Conservation (phyloP, 1,284 basidiomycete genomes). For the Ustilago cynodontis region DNA sequence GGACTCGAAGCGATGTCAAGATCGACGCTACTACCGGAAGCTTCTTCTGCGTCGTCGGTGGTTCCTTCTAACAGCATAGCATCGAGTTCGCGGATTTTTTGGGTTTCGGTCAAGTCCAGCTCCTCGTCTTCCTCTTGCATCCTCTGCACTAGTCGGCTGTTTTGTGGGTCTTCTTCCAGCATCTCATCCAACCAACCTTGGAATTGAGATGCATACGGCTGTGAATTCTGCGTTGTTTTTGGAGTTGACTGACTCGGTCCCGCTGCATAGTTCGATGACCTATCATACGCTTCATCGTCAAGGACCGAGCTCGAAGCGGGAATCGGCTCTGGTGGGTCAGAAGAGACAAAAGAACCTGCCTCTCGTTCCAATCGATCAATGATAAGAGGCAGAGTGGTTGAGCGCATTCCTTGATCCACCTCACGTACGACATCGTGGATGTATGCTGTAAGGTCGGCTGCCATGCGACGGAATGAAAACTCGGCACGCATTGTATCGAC, state of each 20-base stretch:
- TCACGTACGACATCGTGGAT: constrained; percentile 50
- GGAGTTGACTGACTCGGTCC: constrained; percentile 45
- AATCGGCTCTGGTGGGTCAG: constrained; percentile 25
- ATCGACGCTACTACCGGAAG: constrained; percentile 21
- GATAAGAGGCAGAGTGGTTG: constrained; percentile 43
- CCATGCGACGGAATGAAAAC: constrained; percentile 41
- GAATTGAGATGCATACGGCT: constrained; percentile 48
- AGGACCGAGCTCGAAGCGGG: constrained; percentile 25
- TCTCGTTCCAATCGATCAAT: constrained; percentile 45
- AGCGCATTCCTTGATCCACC: constrained; percentile 49
- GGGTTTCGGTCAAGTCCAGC: constrained; percentile 27
- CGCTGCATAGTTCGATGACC: constrained; percentile 15
- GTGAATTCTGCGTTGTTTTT: constrained; percentile 23
- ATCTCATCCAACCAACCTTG: constrained; percentile 42
- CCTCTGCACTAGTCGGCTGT: background rate
- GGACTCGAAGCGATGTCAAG: constrained; percentile 43
- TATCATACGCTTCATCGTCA: constrained; percentile 15
- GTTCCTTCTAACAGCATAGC: constrained; percentile 23
- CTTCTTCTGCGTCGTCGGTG: constrained; percentile 1
- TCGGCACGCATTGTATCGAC: constrained; percentile 25
- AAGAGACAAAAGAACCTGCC: constrained; percentile 32
- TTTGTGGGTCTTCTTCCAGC: constrained; percentile 28
- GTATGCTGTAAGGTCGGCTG: constrained; percentile 49
- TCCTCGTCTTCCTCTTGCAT: background rate
- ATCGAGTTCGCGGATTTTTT: constrained; percentile 36